Evolutionary conservation across 2,329 filamentous ascomycete genomes (phyloP), one percentile per base, ranked within the genome.

Genomic region (Fusarium sp.): DNA sequence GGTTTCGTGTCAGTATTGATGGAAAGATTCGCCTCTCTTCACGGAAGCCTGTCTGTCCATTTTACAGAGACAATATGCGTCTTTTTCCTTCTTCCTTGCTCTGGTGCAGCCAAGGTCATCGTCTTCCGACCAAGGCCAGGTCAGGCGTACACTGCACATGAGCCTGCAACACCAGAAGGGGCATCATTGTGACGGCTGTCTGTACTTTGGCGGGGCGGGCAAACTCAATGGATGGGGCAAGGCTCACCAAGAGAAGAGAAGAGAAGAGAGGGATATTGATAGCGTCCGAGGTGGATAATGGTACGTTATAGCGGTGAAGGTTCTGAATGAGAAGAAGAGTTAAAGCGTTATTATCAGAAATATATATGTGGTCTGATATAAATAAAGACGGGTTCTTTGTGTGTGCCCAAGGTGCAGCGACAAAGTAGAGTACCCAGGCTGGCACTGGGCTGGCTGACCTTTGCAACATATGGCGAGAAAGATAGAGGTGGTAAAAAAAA

Each of bases 201-300:
- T 44, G 53, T 49, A 57, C 36, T 55, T 49, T 53, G 60, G 62
- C 47, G 57, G 47, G 65, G 45, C 46, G 23, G 46, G 47, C 33
- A 50, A 15, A 50, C 56, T 53, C 37, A 53, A 58, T 59, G 53
- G 46, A 70, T 49, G 36, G 40, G 46, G 69, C 49, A 41, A 52
- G 23, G 50, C 70, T 72, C 63, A 72, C 70, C 69, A 70, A 72
- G 55, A 68, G 53, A 62, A 34, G 23, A 68, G 53, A 62, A 34
- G 23, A 36, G 26, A 38, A 54, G 28, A 50, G 52, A 50, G 51
- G 45, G 62, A 51, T 37, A 28, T 41, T 28, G 34, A 60, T 55
- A 60, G 61, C n/a, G 47, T 38, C 47, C 20, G n/a, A 11, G 16
- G 33, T 50, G 33, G 47, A 50, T 50, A 37, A 28, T 18, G 12